These are phyloP conservation scores for Vitis hybrid DNA, from an alignment of 177 flowering plant species.

Conservation along the genomic window DNA sequence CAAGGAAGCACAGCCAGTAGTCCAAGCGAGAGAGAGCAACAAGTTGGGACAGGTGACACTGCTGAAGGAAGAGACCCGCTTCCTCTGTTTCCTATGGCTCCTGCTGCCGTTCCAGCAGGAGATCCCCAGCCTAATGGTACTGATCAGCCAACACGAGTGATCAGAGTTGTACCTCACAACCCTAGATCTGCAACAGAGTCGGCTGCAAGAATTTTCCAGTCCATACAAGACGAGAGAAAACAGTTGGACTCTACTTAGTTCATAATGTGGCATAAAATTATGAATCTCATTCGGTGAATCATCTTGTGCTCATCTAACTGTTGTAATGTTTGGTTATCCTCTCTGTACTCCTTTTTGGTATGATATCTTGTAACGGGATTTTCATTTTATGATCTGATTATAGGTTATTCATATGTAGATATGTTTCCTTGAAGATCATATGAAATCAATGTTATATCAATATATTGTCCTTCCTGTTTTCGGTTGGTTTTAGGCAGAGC, in stretches of 20 bases:
- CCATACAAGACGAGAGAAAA: slow-evolving; percentile 60
- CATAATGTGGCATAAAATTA: too few species aligned
- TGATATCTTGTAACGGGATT: neutral
- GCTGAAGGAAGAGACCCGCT: slow-evolving; percentile 26
- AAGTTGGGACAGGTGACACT: neutral
- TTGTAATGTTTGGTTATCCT: slow-evolving; percentile 1
- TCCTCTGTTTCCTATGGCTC: slow-evolving; percentile 22
- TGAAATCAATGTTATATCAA: neutral
- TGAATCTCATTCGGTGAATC: neutral
- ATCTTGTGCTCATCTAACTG: slow-evolving; percentile 1
- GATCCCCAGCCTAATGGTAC: slow-evolving; percentile 16
- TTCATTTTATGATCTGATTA: neutral
- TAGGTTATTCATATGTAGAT: slow-evolving; percentile 6
- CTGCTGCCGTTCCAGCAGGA: slow-evolving; percentile 12
- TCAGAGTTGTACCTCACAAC: slow-evolving; percentile 80
- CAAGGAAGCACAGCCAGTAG: slow-evolving; percentile 43
- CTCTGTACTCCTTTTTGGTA: neutral
- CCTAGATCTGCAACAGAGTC: slow-evolving; percentile 75
- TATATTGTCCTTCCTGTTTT: neutral
- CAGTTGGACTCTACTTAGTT: slow-evolving; percentile 18
- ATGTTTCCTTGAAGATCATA: neutral
- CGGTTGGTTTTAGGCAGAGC: neutral
- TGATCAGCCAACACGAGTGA: slow-evolving; percentile 29
- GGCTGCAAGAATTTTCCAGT: slow-evolving; percentile 66
- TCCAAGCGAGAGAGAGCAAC: slow-evolving; percentile 20